Base-by-base conservation (phyloP, 495 filamentous ascomycete genomes). In the Bathelium albidoporum region DNA sequence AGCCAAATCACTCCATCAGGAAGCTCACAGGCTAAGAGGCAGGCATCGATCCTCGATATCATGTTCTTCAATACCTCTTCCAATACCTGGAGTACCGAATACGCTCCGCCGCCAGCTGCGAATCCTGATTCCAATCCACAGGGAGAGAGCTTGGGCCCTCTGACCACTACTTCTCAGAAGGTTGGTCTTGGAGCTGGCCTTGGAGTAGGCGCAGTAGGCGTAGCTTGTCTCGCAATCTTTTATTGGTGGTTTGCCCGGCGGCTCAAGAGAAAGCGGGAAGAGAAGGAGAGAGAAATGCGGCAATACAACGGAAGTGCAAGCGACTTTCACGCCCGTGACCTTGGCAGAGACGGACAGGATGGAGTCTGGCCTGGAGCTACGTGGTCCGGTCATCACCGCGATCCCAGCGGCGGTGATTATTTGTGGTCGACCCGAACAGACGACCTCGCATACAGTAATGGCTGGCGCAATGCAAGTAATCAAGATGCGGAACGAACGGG, bases 51-150 rank as follows among this genome's bases (percentile, higher is more conserved):
- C 59, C 61, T 62, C 31, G 85, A 80, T 65, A 75, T 81, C 18
- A 83, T 84, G 65, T 88, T 97, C 63, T 89, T 90, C 66, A 94
- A 97, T 68, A 79, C 88, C 12, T 89, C 87, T 1, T 88, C 88
- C 1, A 83, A 81, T 70, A 77, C 73, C 14, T 97, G 90, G 91
- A 71, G 83, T 0, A 75, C 80, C 2, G 78, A 78, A 0, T 97
- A 96, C 70, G 81, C 79, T 28, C 62, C 64, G 44, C 84, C 86
- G 64, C 85, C 87, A 24, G 32, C 61, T 0, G 66, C 67, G 1
- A 62, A 60, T 58, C 60, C 61, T 44, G 36, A 44, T 61, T 32
- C 36, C 11, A 34, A 59, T 26, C 66, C 24, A 31, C 60, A 18
- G 32, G 26, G 18, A 11, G 29, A 49, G 12, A 59, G 60, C 5